phyloP scores from a whole-genome alignment of 768 basidiomycete genomes.

The Astraeus odoratus region DNA sequence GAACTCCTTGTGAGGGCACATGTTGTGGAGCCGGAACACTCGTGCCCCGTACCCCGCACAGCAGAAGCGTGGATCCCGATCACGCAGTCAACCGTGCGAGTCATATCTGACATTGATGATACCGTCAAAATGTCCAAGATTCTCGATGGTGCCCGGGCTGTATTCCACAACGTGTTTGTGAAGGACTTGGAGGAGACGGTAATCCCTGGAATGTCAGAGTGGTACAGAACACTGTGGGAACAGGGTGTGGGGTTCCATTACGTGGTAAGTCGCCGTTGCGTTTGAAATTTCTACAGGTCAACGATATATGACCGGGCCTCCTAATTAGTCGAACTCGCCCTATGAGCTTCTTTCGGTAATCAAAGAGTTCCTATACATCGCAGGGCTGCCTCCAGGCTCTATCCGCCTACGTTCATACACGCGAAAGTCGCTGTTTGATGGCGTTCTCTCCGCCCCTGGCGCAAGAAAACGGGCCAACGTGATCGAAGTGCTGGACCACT shows the following conservation, averaged over 20 bases:
- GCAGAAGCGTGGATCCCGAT: conserved; percentile 39
- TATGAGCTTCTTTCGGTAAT: conserved; percentile 78
- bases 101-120: conserved; percentile 94
- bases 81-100: conserved; percentile 57
- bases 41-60: conserved; percentile 33
- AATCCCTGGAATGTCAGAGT: conserved; percentile 78
- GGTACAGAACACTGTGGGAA: conserved; percentile 65
- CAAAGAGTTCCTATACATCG: conserved; percentile 64
- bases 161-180: conserved; percentile 91
- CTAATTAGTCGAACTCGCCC: conserved; percentile 88
- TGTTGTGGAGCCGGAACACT: conserved; percentile 36
- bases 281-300: background rate
- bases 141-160: conserved; percentile 67
- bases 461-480: conserved; percentile 78
- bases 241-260: conserved; percentile 80
- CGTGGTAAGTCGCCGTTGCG: conserved; percentile 50
- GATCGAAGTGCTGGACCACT: conserved; percentile 68
- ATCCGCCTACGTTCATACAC: conserved; percentile 82
- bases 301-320: conserved; percentile 4
- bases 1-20: conserved; percentile 52
- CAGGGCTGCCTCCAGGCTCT: conserved; percentile 67
- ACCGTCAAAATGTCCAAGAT: conserved; percentile 69
- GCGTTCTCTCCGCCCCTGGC: conserved; percentile 76
- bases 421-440: conserved; percentile 75
- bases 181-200: conserved; percentile 71